These are phyloP conservation scores for Leccinum longicurvipes DNA, from an alignment of 768 basidiomycete genomes.

Conservation along the genomic window DNA sequence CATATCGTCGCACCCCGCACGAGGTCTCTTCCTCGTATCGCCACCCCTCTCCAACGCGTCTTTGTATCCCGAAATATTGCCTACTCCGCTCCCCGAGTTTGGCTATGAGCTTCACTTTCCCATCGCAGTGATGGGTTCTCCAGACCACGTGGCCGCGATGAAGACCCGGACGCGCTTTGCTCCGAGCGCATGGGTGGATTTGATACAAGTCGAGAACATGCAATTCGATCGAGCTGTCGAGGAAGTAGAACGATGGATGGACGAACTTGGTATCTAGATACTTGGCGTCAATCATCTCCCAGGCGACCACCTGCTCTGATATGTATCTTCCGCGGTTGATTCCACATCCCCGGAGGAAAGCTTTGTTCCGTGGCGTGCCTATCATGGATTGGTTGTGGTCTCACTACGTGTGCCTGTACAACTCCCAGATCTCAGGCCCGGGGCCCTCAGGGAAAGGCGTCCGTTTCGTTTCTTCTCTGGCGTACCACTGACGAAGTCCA, in stretches of 20 bases:
- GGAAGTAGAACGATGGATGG: slow-evolving; percentile 52
- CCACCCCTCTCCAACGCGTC: slow-evolving; percentile 45
- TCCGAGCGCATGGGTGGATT: slow-evolving; percentile 37
- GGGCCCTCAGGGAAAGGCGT: not conserved
- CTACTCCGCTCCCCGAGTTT: slow-evolving; percentile 47
- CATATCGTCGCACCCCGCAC: slow-evolving; percentile 63
- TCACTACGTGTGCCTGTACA: not conserved
- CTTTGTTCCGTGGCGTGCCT: not conserved
- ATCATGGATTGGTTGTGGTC: not conserved
- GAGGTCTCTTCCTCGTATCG: slow-evolving; percentile 58
- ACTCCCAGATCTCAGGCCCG: not conserved
- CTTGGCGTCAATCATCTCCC: not conserved
- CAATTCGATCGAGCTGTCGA: slow-evolving; percentile 38
- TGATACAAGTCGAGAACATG: slow-evolving; percentile 33
- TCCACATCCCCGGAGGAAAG: not conserved
- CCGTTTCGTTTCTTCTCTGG: not conserved
- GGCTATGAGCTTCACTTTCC: slow-evolving; percentile 62
- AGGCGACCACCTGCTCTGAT: not conserved
- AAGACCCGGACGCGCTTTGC: slow-evolving; percentile 41
- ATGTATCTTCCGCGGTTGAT: not conserved
- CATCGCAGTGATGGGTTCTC: slow-evolving; percentile 46
- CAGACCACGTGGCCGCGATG: slow-evolving; percentile 33
- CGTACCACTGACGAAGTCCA: not conserved
- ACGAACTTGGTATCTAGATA: slow-evolving; percentile 48
- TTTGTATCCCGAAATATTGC: slow-evolving; percentile 30